Percentiles rank a stretch among this genome's conserved stretches.
Conservation (phyloP, 106 monocot species). For the Apostasia shenzhenica region DNA sequence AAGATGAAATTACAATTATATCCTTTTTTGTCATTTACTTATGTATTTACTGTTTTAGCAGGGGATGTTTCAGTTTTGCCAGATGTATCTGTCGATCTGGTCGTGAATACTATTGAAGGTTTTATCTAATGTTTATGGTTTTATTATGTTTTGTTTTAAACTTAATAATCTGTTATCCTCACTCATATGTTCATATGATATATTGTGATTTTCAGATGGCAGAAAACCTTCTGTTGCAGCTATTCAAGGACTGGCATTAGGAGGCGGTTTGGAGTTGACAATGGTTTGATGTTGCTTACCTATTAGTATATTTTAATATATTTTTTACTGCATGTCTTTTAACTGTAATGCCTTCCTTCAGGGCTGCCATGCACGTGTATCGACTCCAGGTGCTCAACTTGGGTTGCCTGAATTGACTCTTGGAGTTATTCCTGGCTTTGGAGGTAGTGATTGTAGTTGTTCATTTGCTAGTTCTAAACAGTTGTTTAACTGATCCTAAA, state of each 20-base stretch:
- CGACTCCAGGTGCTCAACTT: slow-evolving; percentile 83
- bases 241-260: slow-evolving; percentile 89
- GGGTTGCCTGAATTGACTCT: slow-evolving; percentile 91
- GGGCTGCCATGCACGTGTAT: slow-evolving; percentile 96
- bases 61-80: slow-evolving; percentile 67
- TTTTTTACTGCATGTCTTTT: background rate
- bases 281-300: slow-evolving; percentile 46
- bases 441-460: slow-evolving; percentile 48
- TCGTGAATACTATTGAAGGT: slow-evolving; percentile 90
- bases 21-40: slow-evolving; percentile 3
- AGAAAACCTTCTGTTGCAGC: slow-evolving; percentile 97
- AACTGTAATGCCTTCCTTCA: slow-evolving; percentile 14
- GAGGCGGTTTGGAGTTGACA: slow-evolving; percentile 90
- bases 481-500: background rate
- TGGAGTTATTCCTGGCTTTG: slow-evolving; percentile 96
- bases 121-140: background rate
- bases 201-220: slow-evolving; percentile 37
- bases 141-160: background rate
- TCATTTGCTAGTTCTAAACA: background rate
- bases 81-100: slow-evolving; percentile 72
- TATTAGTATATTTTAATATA: background rate
- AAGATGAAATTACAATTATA: background rate
- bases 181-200: background rate
- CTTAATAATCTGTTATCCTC: background rate
- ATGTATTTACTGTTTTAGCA: slow-evolving; percentile 19